A percentile compares a stretch with the other conserved stretches of the same genome.
These are phyloP conservation scores for Schwanniomyces sp. DNA, from an alignment of 805 yeast species.

Conservation along the genomic window DNA sequence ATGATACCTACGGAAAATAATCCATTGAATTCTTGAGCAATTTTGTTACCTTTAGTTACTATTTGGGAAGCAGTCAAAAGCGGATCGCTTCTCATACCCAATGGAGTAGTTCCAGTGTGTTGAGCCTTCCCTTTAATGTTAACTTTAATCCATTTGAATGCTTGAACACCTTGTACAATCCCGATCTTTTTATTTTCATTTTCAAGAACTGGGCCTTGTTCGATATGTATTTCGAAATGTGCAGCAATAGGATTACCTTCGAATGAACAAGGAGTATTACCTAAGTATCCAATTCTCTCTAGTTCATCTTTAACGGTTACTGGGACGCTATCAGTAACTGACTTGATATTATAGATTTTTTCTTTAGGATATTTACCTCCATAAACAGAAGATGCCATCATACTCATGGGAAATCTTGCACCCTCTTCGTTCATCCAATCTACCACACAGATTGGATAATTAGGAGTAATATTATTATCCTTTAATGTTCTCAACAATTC, in stretches of 20 bases:
- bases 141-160: constrained; percentile 60
- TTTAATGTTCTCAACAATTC: constrained; percentile 66
- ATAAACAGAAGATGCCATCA: constrained; percentile 71
- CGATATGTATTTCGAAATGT: constrained; percentile 75
- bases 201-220: constrained; percentile 74
- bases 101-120: constrained; percentile 76
- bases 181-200: constrained; percentile 57
- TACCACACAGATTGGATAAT: constrained; percentile 62
- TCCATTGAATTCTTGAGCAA: constrained; percentile 53
- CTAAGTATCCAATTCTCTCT: constrained; percentile 62
- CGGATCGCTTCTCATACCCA: constrained; percentile 61
- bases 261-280: constrained; percentile 48
- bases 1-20: constrained; percentile 60
- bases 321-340: constrained; percentile 50
- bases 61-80: constrained; percentile 57
- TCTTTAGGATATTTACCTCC: constrained; percentile 50
- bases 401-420: constrained; percentile 68
- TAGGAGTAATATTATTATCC: constrained; percentile 58
- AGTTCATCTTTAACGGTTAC: constrained; percentile 56
- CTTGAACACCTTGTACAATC: constrained; percentile 66
- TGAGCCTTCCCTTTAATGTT: constrained; percentile 62
- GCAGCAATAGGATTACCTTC: constrained; percentile 57
- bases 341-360: constrained; percentile 49
- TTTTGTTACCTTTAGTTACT: constrained; percentile 54
- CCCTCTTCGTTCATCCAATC: constrained; percentile 83